phyloP scores from a whole-genome alignment of 306 rosid genomes.

The Phaseolus lunatus region DNA sequence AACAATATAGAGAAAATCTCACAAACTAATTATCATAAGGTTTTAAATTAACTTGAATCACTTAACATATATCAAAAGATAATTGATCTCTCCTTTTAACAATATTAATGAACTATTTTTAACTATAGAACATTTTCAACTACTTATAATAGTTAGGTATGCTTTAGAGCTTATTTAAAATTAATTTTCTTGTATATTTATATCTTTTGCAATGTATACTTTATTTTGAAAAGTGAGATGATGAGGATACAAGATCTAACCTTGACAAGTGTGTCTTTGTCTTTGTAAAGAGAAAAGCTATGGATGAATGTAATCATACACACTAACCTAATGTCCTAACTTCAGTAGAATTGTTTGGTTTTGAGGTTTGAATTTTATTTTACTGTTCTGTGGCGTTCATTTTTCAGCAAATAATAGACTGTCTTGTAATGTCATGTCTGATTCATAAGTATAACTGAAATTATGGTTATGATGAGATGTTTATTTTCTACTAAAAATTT shows the following conservation, averaged over 20 bases:
- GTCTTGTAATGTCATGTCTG: not conserved
- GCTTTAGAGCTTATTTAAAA: too few species aligned
- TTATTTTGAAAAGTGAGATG: not conserved
- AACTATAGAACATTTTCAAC: too few species aligned
- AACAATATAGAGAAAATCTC: too few species aligned
- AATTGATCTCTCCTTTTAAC: too few species aligned
- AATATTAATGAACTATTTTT: too few species aligned
- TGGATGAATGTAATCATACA: not conserved
- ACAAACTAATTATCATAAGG: too few species aligned
- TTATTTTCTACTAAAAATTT: not conserved
- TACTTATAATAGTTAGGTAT: too few species aligned
- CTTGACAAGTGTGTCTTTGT: slow-evolving; percentile 3
- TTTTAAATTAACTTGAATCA: too few species aligned
- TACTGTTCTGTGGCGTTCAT: not conserved
- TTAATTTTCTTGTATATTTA: not conserved
- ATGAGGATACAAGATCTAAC: not conserved
- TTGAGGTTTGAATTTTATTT: not conserved
- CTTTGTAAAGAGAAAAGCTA: not conserved
- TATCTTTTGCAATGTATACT: not conserved
- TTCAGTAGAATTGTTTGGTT: not conserved
- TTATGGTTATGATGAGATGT: not conserved
- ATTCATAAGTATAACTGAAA: not conserved
- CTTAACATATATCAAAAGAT: too few species aligned
- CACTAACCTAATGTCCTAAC: not conserved
- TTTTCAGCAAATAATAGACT: not conserved